Base-by-base conservation (phyloP, 1,139 yeast species). In the Tardiomyces blankii region DNA sequence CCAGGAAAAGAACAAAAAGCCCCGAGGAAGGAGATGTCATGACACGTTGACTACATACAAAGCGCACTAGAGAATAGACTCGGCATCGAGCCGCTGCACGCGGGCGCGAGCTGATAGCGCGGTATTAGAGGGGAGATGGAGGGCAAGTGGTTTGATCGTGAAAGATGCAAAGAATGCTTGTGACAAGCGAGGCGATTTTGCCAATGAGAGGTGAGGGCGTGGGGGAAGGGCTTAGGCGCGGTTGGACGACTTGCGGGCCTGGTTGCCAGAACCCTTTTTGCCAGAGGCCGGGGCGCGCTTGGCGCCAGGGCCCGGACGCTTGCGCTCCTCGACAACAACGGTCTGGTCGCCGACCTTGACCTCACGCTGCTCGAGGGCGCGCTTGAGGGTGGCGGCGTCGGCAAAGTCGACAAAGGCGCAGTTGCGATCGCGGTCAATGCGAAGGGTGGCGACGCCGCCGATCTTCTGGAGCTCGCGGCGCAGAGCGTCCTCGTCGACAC, bases 321-420 rank as follows among this genome's bases (percentile, higher is more conserved):
- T 58, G 38, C 67, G 54, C 49, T 60, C 66, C 45, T 63, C 66
- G 40, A 63, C 57, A 39, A 54, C 45, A 19, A 63, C 58, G 6
- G 48, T 48, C 42, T 56, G 54, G 43, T 57, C 59, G 27, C 63
- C 65, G 40, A 64, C 62, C 45, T 54, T 48, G 44, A 63, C 51
- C 32, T 57, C 59, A 35, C 62, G 62, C 21, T 56, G 56, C 38
- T 52, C 59, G 41, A 64, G 51, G 2, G 69, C 69, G 21, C 58
- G 53, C 48, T 57, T 57, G 39, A 64, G 54, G 23, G 64, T 54
- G 12, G 53, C 54, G 14, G 58, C 62, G 49, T 63, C 67, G 39
- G 58, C 50, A 46, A 60, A 66, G 47, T 66, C 70, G n/a, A 66
- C 69, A 52, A 64, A 65, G 11, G 67, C 69, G 43, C 68, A 59